phyloP scores from a whole-genome alignment of 345 rosid genomes.

The Eucalyptus grandis region DNA sequence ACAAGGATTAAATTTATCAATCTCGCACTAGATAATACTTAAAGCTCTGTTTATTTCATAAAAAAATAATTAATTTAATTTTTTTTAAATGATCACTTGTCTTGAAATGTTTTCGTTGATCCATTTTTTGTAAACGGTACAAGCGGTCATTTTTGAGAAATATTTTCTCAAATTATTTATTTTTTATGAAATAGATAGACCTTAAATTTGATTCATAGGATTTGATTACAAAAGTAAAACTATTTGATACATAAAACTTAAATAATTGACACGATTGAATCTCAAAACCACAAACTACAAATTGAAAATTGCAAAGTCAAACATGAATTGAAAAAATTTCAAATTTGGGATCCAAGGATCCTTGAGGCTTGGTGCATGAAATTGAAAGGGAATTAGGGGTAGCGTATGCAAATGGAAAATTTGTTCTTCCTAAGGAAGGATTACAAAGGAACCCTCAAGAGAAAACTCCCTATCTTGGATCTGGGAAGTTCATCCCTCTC shows the following conservation, averaged over 20 bases:
- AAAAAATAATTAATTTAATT: too few relatives aligned
- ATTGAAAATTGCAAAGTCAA: not conserved
- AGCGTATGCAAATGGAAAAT: not conserved
- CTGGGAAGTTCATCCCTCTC: not conserved
- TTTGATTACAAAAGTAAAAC: not conserved
- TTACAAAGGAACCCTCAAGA: accelerated
- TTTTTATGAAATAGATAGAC: accelerated
- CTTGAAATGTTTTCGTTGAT: accelerated
- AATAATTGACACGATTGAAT: not conserved
- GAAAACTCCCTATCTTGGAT: not conserved
- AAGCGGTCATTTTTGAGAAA: accelerated
- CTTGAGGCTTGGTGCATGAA: not conserved
- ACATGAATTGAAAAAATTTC: not conserved
- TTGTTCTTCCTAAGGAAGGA: not conserved
- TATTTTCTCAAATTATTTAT: accelerated
- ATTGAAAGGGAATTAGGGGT: not conserved
- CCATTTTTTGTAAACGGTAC: accelerated
- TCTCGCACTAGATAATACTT: accelerated
- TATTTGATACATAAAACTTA: not conserved
- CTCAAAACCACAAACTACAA: accelerated
- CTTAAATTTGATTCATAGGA: accelerated
- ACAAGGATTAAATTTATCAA: not conserved
- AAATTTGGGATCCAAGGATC: not conserved
- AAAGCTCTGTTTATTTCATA: too few relatives aligned
- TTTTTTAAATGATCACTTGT: too few relatives aligned